Percentiles rank a stretch among this genome's conserved stretches.
Conservation (phyloP, 1,139 yeast species). For the Hyphopichia fennica region DNA sequence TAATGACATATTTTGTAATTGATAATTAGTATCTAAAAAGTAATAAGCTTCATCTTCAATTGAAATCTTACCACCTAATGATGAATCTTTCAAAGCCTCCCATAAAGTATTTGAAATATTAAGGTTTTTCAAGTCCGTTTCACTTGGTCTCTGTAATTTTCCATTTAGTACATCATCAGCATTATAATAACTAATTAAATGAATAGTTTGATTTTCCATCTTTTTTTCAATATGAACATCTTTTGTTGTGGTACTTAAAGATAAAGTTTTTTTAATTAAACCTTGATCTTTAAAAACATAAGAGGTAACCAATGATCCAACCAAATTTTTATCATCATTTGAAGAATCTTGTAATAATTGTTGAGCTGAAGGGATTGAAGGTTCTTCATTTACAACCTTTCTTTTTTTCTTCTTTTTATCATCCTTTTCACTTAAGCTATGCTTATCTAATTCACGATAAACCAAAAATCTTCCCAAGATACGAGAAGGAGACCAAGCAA, state of each 20-base stretch:
- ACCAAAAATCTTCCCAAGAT: slow-evolving; percentile 81
- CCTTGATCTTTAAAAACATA: slow-evolving; percentile 76
- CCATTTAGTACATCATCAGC: slow-evolving; percentile 70
- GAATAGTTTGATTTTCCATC: slow-evolving; percentile 53
- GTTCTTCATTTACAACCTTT: slow-evolving; percentile 17
- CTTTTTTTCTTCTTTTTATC: slow-evolving; percentile 34
- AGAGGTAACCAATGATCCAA: slow-evolving; percentile 58
- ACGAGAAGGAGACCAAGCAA: slow-evolving; percentile 88
- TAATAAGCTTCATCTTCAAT: slow-evolving; percentile 55
- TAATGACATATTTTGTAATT: slow-evolving; percentile 41
- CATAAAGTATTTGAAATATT: slow-evolving; percentile 59
- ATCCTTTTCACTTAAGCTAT: slow-evolving; percentile 36
- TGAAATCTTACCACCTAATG: slow-evolving; percentile 57
- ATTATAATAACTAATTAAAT: slow-evolving; percentile 74
- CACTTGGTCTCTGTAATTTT: slow-evolving; percentile 58
- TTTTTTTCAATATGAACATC: slow-evolving; percentile 34
- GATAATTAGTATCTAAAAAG: slow-evolving; percentile 49
- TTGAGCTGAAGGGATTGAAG: slow-evolving; percentile 11
- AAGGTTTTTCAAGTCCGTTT: slow-evolving; percentile 51
- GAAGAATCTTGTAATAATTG: slow-evolving; percentile 9
- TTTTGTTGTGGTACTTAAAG: slow-evolving; percentile 45
- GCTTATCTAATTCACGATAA: slow-evolving; percentile 73
- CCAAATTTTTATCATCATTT: slow-evolving; percentile 32
- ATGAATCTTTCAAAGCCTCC: slow-evolving; percentile 58
- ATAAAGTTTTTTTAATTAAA: slow-evolving; percentile 77